A percentile compares a stretch with the other conserved stretches of the same genome.
phyloP scores from a whole-genome alignment of 1,139 yeast species.

The Blastobotrys serpentis region DNA sequence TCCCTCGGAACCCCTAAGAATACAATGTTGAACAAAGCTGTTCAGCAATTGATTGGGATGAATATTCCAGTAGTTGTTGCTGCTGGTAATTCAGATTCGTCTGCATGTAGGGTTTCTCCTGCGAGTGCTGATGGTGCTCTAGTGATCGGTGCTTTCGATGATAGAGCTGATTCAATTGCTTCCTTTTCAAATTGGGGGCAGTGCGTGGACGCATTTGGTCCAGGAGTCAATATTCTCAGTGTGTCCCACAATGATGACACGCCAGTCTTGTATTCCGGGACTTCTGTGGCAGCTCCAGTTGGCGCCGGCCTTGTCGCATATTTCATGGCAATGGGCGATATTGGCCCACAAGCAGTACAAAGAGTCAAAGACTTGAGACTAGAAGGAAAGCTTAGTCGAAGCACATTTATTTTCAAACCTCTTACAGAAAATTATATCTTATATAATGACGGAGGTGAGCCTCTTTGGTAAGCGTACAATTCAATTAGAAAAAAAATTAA shows the following conservation, averaged over 20 bases:
- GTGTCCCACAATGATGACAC: conserved; percentile 19
- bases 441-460: conserved; percentile 43
- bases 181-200: conserved; percentile 83
- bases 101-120: conserved; percentile 80
- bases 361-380: conserved; percentile 28
- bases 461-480: conserved; percentile 41
- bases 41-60: conserved; percentile 63
- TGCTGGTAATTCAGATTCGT: conserved; percentile 77
- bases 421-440: conserved; percentile 43
- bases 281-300: conserved; percentile 85
- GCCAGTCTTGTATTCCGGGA: conserved; percentile 57
- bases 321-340: conserved; percentile 59
- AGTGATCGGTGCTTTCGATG: conserved; percentile 87
- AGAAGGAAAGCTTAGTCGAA: conserved; percentile 33
- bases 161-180: conserved; percentile 63
- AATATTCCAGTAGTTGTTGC: conserved; percentile 84
- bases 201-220: conserved; percentile 81
- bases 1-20: conserved; percentile 75
- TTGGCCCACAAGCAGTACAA: conserved; percentile 44
- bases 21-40: conserved; percentile 65
- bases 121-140: conserved; percentile 70
- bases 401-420: conserved; percentile 35
- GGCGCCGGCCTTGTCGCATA: conserved; percentile 74
- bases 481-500: no score
- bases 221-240: conserved; percentile 70